phyloP scores from a whole-genome alignment of 306 rosid genomes.

The Leucaena leucocephala region DNA sequence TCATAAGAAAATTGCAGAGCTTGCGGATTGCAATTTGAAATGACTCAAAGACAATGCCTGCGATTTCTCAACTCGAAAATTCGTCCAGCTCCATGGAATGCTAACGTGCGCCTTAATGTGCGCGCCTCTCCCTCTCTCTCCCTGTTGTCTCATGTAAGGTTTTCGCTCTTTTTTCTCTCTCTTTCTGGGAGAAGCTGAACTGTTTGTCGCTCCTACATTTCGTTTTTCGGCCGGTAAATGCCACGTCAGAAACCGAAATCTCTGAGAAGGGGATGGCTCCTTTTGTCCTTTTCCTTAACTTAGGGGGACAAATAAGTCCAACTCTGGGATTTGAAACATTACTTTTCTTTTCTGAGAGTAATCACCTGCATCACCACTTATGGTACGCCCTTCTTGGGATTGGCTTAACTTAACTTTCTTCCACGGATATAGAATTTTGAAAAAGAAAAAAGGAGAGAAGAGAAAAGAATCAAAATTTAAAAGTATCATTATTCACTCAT shows the following conservation, averaged over 20 bases:
- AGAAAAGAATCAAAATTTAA: no score
- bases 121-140: conserved; percentile 36
- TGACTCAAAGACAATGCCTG: conserved; percentile 44
- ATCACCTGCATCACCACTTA: neutral
- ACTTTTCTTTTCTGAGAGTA: conserved; percentile 15
- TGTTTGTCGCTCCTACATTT: conserved; percentile 34
- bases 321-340: conserved; percentile 46
- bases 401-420: neutral
- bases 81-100: conserved; percentile 31
- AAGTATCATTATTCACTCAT: no score
- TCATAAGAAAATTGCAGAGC: conserved; percentile 18
- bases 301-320: conserved; percentile 51
- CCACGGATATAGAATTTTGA: neutral
- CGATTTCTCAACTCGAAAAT: conserved; percentile 25
- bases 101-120: conserved; percentile 44
- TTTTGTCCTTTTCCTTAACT: conserved; percentile 48
- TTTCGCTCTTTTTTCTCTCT: conserved; percentile 8
- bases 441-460: neutral
- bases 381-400: neutral
- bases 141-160: conserved; percentile 3
- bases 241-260: conserved; percentile 70
- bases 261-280: conserved; percentile 55
- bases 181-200: conserved; percentile 39
- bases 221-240: conserved; percentile 39
- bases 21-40: conserved; percentile 25